Conservation (phyloP, 2,329 filamentous ascomycete genomes). For the Clonostachys rhizophaga region DNA sequence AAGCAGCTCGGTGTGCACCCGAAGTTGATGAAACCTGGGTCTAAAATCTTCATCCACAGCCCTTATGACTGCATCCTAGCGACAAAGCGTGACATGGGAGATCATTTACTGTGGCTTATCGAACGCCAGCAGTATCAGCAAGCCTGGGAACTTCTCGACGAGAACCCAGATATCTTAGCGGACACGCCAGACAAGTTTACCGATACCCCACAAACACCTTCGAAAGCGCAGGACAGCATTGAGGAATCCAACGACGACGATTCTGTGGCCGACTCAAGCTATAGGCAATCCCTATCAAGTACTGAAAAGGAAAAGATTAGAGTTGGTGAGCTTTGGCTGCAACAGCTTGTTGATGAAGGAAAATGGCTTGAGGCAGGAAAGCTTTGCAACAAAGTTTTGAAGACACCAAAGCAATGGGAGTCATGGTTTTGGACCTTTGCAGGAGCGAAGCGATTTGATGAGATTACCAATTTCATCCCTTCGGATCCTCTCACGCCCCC, state of each 20-base stretch:
- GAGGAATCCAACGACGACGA: constrained; percentile 74
- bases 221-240: constrained; percentile 28
- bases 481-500: constrained; percentile 72
- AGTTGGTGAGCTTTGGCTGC: constrained; percentile 90
- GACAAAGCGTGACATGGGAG: constrained; percentile 78
- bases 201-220: constrained; percentile 34
- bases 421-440: constrained; percentile 95
- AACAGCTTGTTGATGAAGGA: constrained; percentile 70
- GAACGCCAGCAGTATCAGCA: constrained; percentile 77
- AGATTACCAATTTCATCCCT: constrained; percentile 82
- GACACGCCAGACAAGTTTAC: constrained; percentile 29
- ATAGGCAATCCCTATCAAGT: constrained; percentile 53
- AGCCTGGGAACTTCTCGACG: constrained; percentile 85
- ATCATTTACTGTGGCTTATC: constrained; percentile 82
- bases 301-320: constrained; percentile 83
- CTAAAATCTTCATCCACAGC: constrained; percentile 88
- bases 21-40: constrained; percentile 48
- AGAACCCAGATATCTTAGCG: constrained; percentile 71
- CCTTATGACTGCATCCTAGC: constrained; percentile 95
- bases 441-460: constrained; percentile 79
- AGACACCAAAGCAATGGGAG: constrained; percentile 80
- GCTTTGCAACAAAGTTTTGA: constrained; percentile 78
- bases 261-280: constrained; percentile 50
- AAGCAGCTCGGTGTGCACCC: constrained; percentile 39
- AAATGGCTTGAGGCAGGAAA: constrained; percentile 77